Percentiles rank a stretch among this genome's conserved stretches.
phyloP scores from a whole-genome alignment of 805 yeast genomes.

The Candida schatavii region DNA sequence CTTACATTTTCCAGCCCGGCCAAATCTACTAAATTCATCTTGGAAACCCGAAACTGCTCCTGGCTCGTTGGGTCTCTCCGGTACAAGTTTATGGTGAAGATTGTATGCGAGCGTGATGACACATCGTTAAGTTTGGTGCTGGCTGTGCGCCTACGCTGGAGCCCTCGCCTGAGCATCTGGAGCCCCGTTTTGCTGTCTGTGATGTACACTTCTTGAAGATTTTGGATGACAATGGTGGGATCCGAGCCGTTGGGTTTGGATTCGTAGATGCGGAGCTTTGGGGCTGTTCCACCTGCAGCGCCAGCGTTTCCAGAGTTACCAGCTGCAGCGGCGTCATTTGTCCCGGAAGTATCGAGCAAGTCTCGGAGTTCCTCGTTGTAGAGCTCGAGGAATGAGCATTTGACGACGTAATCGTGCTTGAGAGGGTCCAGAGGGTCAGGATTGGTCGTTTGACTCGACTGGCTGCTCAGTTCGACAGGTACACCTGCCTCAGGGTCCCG shows the following conservation, averaged over 20 bases:
- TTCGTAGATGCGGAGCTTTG: conserved; percentile 40
- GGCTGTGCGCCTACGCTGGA: conserved; percentile 61
- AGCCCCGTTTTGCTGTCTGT: conserved; percentile 57
- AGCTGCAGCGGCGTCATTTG: conserved; percentile 22
- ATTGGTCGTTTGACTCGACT: not conserved
- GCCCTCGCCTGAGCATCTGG: conserved; percentile 52
- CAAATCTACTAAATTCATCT: conserved; percentile 82
- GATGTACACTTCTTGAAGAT: conserved; percentile 60
- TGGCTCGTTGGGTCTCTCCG: conserved; percentile 37
- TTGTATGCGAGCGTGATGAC: conserved; percentile 76
- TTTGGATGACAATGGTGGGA: conserved; percentile 53
- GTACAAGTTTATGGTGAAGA: conserved; percentile 62
- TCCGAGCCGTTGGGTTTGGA: conserved; percentile 5
- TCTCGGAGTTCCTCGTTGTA: conserved; percentile 86
- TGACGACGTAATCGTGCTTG: conserved; percentile 57
- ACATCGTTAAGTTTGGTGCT: conserved; percentile 70
- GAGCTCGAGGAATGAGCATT: conserved; percentile 77
- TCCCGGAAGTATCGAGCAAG: conserved; percentile 39
- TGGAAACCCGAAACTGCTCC: conserved; percentile 45
- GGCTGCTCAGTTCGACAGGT: no score
- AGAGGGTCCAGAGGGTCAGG: conserved; percentile 7
- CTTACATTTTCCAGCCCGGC: conserved; percentile 93
- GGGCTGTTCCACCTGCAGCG: conserved; percentile 5
- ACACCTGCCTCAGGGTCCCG: conserved; percentile 11
- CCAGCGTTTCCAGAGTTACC: conserved; percentile 9